These are phyloP conservation scores for Microsporum audouinii DNA, from an alignment of 2,329 filamentous ascomycete genomes.

Conservation along the genomic window DNA sequence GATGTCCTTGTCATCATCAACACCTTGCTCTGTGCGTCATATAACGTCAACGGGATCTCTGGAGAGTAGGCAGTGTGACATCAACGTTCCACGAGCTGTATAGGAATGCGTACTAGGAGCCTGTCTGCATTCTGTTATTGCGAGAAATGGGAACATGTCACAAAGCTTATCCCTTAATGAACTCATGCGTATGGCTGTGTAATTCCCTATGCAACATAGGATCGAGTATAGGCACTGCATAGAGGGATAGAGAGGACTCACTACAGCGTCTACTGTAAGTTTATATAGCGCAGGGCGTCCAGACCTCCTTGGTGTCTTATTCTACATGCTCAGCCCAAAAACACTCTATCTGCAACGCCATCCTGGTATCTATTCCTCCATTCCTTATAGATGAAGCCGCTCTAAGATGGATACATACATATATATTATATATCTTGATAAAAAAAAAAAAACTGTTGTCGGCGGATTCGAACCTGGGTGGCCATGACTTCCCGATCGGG, in stretches of 20 bases:
- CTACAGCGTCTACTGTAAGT: no score
- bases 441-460: not conserved
- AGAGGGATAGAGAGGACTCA: no score
- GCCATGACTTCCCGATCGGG: not conserved
- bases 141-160: not conserved
- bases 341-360: not conserved
- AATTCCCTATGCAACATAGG: no score
- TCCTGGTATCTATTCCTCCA: not conserved
- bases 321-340: not conserved
- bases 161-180: no score
- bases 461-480: slow-evolving; percentile 1
- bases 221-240: no score
- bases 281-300: no score
- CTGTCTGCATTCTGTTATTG: not conserved
- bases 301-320: not conserved
- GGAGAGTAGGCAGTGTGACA: not conserved
- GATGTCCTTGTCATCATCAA: not conserved
- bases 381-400: not conserved
- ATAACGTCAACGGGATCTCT: not conserved
- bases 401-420: not conserved
- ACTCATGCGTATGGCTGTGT: no score
- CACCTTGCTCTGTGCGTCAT: not conserved
- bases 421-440: not conserved
- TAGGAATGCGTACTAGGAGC: not conserved
- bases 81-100: not conserved